These are phyloP conservation scores for Chrysophaeum taylorii DNA, from an alignment of 352 stramenopile genomes.

Conservation along the genomic window DNA sequence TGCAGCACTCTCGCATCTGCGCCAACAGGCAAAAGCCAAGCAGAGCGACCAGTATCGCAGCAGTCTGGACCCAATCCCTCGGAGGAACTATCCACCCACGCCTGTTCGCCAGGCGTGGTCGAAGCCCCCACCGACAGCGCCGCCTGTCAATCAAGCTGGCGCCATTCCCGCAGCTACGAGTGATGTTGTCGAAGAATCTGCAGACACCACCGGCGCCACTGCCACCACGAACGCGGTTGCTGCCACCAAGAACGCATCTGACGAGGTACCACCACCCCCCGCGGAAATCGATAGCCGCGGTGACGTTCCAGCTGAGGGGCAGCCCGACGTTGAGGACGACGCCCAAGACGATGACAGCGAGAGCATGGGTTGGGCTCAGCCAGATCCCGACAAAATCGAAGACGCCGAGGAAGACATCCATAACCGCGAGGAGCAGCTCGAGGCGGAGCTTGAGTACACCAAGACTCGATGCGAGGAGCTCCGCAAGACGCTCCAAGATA, in stretches of 20 bases:
- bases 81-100: too few species aligned
- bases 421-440: neutral
- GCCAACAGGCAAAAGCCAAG: neutral
- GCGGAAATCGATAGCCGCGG: too few species aligned
- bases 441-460: conserved; percentile 28
- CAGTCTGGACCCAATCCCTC: neutral
- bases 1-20: neutral
- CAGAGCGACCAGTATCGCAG: conserved; percentile 11
- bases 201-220: too few species aligned
- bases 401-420: neutral
- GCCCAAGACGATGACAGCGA: conserved; percentile 12
- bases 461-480: conserved; percentile 32
- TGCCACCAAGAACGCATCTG: too few species aligned
- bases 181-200: too few species aligned
- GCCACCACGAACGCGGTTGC: too few species aligned
- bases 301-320: too few species aligned
- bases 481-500: conserved; percentile 32
- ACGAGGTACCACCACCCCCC: too few species aligned
- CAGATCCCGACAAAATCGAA: neutral
- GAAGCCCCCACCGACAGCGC: too few species aligned
- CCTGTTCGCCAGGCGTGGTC: too few species aligned
- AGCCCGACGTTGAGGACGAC: conserved; percentile 8
- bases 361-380: neutral
- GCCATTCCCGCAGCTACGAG: too few species aligned
- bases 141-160: too few species aligned